These are phyloP conservation scores for Fusarium longipes DNA, from an alignment of 2,329 filamentous ascomycete genomes.

Conservation along the genomic window DNA sequence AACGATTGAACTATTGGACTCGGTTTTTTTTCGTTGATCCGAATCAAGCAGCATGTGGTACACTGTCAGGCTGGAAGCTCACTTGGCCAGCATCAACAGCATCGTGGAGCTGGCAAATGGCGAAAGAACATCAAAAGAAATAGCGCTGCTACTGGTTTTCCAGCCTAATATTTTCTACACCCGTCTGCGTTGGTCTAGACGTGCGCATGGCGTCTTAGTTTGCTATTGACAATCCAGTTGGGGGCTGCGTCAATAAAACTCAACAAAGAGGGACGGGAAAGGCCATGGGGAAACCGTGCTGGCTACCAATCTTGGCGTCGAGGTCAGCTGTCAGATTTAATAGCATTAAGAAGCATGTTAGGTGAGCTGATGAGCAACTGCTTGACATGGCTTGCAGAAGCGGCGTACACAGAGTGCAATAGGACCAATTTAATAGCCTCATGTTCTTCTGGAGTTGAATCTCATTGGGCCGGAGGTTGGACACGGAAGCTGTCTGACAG, in stretches of 20 bases:
- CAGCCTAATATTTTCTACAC: neutral
- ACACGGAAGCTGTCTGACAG: neutral
- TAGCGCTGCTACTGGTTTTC: neutral
- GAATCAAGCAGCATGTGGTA: neutral
- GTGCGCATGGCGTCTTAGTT: neutral
- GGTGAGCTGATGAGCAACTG: neutral
- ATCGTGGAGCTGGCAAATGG: neutral
- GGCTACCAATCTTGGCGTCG: constrained; percentile 1
- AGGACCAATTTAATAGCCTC: neutral
- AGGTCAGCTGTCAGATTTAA: neutral
- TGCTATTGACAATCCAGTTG: neutral
- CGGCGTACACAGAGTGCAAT: neutral
- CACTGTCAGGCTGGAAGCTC: neutral
- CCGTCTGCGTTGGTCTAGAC: neutral
- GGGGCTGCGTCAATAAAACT: neutral
- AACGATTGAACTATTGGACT: neutral
- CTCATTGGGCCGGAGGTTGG: neutral
- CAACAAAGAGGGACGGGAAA: neutral
- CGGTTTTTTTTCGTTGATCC: neutral
- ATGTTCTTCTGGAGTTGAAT: neutral
- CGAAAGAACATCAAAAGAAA: neutral
- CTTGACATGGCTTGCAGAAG: neutral
- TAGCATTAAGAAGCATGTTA: neutral
- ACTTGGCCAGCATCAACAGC: neutral
- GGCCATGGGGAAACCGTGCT: neutral